A percentile compares a stretch with the other conserved stretches of the same genome.
These are phyloP conservation scores for Thermothielavioides terrestris DNA, from an alignment of 495 filamentous ascomycete genomes.

Conservation along the genomic window DNA sequence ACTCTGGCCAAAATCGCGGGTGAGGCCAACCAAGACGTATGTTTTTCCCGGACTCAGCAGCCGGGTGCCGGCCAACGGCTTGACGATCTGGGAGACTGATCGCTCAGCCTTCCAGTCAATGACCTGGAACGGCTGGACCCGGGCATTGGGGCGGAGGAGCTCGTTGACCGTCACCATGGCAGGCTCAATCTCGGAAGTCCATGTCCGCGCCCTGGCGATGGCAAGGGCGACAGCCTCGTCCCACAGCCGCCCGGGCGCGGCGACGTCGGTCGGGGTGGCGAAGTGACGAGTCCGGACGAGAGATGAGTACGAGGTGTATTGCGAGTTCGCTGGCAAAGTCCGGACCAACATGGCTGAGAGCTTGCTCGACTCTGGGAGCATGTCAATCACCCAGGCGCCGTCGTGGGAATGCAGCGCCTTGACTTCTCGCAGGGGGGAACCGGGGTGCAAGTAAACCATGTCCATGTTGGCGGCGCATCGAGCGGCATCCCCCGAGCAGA, in stretches of 20 bases:
- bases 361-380: constrained; percentile 15
- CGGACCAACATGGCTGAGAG: constrained; percentile 21
- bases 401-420: constrained; percentile 18
- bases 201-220: constrained; percentile 4
- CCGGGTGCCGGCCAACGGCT: constrained; percentile 6
- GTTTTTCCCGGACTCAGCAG: constrained; percentile 37
- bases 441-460: constrained; percentile 19
- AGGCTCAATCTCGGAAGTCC: background rate
- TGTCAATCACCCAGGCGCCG: constrained; percentile 24
- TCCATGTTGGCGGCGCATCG: background rate
- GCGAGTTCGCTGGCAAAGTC: constrained; percentile 15
- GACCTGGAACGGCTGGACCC: constrained; percentile 16
- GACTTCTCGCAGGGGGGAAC: constrained; percentile 16
- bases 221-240: constrained; percentile 16
- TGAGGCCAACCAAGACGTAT: constrained; percentile 51
- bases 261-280: background rate
- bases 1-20: constrained; percentile 50
- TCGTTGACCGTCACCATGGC: constrained; percentile 14
- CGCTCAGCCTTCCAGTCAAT: constrained; percentile 36
- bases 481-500: constrained; percentile 7
- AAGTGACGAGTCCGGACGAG: background rate
- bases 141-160: constrained; percentile 10
- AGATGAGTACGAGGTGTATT: constrained; percentile 12
- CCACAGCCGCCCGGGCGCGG: constrained; percentile 11
- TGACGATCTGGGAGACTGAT: constrained; percentile 9